Base-by-base conservation (phyloP, 2,329 filamentous ascomycete genomes). In the Epicoccum sorghinum region DNA sequence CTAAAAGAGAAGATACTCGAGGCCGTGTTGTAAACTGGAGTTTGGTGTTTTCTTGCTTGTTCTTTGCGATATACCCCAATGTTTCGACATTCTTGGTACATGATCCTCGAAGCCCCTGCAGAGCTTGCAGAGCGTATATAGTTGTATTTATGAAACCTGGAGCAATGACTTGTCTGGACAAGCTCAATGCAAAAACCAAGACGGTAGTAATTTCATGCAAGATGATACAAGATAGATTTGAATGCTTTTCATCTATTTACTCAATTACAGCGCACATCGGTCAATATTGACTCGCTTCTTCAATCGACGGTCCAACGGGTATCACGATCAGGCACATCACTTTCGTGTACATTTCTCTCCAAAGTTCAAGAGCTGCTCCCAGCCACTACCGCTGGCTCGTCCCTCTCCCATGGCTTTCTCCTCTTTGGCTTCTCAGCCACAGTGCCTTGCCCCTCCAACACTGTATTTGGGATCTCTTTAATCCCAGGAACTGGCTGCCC, bases 401-500 rank as follows among this genome's bases (percentile, higher is more conserved):
- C 80, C 64, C 81, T 89, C 77, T 96, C 93, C 93, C 93, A 97
- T 1, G 93, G 93, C 75, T 89, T 89, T 68, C 76, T 81, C 62
- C 86, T 79, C 62, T 75, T 79, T n/a, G 77, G 68, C 22, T 79
- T 80, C n/a, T 77, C 78, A 48, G 80, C 79, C 44, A 79, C 72
- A 22, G 82, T 83, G 56, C 89, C 88, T 56, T 90, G 84, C 4
- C 89, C 88, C 48, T 86, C 81, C 18, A 93, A 80, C 4, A 96
- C 80, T 0, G 88, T 95, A 62, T 91, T 85, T 4, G 93, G 91
- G 47, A 97, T 93, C 59, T 96, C 86, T 63, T 87, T 87, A 67
- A 97, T 96, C 0, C 93, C 93, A 1, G 92, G 91, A 38, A 97
- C 89, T 0, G 90, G 88, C 64, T 91, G 86, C 47, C 91, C 91